These are phyloP conservation scores for Speleostelium caveatum DNA, from an alignment of 78 protist genomes.

Conservation along the genomic window DNA sequence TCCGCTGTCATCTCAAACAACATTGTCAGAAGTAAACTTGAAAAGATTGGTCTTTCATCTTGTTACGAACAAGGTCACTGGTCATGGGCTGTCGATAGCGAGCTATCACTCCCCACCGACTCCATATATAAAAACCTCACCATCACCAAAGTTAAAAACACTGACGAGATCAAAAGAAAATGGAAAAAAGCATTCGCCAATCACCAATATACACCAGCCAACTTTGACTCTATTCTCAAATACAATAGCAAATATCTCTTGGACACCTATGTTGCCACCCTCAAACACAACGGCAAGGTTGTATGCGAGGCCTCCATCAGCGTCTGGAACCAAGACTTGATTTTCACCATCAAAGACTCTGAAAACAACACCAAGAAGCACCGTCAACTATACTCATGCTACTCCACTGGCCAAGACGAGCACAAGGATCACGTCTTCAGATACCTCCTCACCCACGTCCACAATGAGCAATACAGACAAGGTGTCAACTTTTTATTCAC, in stretches of 20 bases:
- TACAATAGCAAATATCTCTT: not conserved
- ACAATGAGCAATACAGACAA: slow-evolving; percentile 7
- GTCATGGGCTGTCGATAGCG: slow-evolving; percentile 1
- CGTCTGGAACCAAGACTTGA: slow-evolving; percentile 21
- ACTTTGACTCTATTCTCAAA: not conserved
- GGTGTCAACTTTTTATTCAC: slow-evolving; percentile 22
- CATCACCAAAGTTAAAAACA: slow-evolving; percentile 5
- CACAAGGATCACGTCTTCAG: slow-evolving; percentile 2
- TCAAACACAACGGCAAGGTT: not conserved
- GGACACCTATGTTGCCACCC: slow-evolving; percentile 1
- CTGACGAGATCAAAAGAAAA: not conserved
- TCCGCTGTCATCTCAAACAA: not conserved
- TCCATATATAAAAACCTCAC: too few species aligned
- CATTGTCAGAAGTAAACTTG: not conserved
- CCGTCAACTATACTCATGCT: slow-evolving; percentile 28
- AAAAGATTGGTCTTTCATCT: not conserved
- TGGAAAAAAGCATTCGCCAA: slow-evolving; percentile 4
- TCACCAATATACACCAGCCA: slow-evolving; percentile 11
- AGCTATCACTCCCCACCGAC: not conserved
- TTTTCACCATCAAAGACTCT: not conserved
- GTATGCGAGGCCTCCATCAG: slow-evolving; percentile 27
- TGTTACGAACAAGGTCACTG: slow-evolving; percentile 25
- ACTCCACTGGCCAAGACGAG: not conserved
- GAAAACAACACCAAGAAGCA: not conserved
- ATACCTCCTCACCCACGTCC: slow-evolving; percentile 8